phyloP scores from a whole-genome alignment of 2,329 filamentous ascomycete species.

The Metarhizium guizhouense region DNA sequence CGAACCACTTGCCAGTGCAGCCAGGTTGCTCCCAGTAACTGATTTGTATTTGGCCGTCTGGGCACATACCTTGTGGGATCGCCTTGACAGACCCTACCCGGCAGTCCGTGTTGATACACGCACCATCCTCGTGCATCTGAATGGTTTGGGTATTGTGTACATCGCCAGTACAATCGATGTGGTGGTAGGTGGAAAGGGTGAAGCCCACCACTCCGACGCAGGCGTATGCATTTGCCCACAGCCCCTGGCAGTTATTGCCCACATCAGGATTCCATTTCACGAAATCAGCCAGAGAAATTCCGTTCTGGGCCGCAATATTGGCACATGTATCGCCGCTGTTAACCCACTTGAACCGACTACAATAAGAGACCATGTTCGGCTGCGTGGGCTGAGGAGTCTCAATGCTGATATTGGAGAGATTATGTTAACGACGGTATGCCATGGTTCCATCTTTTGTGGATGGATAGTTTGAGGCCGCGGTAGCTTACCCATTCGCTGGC shows the following conservation, averaged over 20 bases:
- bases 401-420: too few species aligned
- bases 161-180: constrained; percentile 4
- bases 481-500: background rate
- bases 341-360: background rate
- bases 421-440: too few species aligned
- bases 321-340: background rate
- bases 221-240: background rate
- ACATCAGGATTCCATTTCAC: background rate
- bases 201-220: background rate
- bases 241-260: background rate
- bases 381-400: background rate
- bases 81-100: background rate
- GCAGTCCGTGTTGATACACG: constrained; percentile 7
- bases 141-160: constrained; percentile 1
- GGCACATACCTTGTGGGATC: background rate
- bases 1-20: constrained; percentile 3
- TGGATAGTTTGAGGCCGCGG: background rate
- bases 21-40: constrained; percentile 3
- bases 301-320: background rate
- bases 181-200: background rate
- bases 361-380: background rate
- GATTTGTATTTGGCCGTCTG: constrained; percentile 1
- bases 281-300: background rate
- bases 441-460: too few species aligned
- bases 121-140: background rate